Percentiles rank a stretch among this genome's conserved stretches.
Evolutionary conservation across 2,329 filamentous ascomycete genomes (phyloP).

Genomic region (Mycosphaerelloides madeirae): DNA sequence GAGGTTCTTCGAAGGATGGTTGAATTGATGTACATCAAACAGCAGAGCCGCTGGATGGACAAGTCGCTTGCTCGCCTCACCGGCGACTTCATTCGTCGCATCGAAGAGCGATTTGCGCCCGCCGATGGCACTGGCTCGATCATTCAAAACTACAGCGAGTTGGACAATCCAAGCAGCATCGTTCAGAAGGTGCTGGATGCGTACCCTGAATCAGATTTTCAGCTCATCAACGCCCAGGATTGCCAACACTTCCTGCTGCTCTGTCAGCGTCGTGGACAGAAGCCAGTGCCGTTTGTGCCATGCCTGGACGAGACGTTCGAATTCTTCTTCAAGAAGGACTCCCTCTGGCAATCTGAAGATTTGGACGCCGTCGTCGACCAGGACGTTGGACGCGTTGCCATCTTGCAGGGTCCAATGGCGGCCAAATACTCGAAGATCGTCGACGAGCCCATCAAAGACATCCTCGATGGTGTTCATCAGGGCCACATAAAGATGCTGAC

Average conservation of each 20-base stretch:
- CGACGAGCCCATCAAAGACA: conserved; percentile 92
- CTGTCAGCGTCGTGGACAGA: conserved; percentile 86
- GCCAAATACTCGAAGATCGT: conserved; percentile 83
- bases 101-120: conserved; percentile 93
- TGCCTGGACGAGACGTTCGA: conserved; percentile 96
- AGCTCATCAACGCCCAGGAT: conserved; percentile 97
- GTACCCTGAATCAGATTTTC: conserved; percentile 80
- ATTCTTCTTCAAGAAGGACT: conserved; percentile 99
- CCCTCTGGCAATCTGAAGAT: conserved; percentile 97
- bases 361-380: conserved; percentile 92
- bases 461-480: conserved; percentile 84
- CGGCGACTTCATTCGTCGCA: conserved; percentile 91
- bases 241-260: conserved; percentile 94
- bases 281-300: conserved; percentile 94
- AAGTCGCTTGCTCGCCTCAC: conserved; percentile 75
- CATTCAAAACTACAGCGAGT: conserved; percentile 84
- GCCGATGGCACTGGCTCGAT: conserved; percentile 67
- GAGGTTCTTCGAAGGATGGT: conserved; percentile 84
- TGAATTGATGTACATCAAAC: conserved; percentile 85
- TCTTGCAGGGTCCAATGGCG: conserved; percentile 90
- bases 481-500: conserved; percentile 78
- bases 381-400: conserved; percentile 93
- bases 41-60: conserved; percentile 89
- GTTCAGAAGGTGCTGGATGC: conserved; percentile 73
- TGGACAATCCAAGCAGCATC: conserved; percentile 73